A percentile compares a stretch with the other conserved stretches of the same genome.
phyloP scores from a whole-genome alignment of 23 red algal genomes.

The Gracilaria domingensis region DNA sequence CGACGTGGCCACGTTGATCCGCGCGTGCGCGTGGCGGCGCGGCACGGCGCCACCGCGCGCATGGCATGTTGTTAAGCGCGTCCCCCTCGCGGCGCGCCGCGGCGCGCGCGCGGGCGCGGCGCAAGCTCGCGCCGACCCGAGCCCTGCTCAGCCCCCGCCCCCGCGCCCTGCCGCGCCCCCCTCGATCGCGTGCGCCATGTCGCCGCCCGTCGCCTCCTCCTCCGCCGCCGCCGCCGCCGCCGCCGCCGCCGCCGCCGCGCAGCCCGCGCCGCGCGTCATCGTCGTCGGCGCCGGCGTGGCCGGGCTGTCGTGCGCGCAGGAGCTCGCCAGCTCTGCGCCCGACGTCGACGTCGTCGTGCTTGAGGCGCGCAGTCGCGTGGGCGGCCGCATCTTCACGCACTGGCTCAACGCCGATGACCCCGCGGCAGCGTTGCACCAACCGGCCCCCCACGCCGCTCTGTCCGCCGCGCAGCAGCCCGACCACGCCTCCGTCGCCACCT shows the following conservation, averaged over 20 bases:
- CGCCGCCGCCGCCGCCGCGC: conserved; percentile 10
- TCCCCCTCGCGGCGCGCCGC: background rate
- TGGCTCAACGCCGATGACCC: conserved; percentile 17
- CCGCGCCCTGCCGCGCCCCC: no score
- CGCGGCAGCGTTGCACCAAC: background rate
- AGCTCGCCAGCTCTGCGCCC: conserved; percentile 34
- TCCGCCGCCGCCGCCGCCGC: background rate
- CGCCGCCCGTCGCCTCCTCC: conserved; percentile 4
- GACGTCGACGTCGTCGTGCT: conserved; percentile 71
- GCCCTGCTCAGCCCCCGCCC: no score
- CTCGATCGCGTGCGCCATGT: background rate
- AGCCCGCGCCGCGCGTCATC: conserved; percentile 64
- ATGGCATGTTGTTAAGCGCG: background rate
- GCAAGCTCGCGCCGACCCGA: background rate
- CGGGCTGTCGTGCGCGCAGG: conserved; percentile 79
- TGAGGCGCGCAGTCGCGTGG: conserved; percentile 88
- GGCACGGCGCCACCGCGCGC: background rate
- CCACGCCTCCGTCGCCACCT: background rate
- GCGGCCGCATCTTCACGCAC: conserved; percentile 83
- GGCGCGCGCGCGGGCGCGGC: background rate
- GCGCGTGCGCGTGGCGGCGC: background rate
- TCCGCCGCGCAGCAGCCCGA: background rate
- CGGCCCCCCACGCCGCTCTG: background rate
- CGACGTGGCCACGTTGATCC: conserved; percentile 24
- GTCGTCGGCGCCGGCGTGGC: conserved; percentile 90